These are phyloP conservation scores for Ceratobasidium papillatum DNA, from an alignment of 1,284 basidiomycete genomes.

Conservation along the genomic window DNA sequence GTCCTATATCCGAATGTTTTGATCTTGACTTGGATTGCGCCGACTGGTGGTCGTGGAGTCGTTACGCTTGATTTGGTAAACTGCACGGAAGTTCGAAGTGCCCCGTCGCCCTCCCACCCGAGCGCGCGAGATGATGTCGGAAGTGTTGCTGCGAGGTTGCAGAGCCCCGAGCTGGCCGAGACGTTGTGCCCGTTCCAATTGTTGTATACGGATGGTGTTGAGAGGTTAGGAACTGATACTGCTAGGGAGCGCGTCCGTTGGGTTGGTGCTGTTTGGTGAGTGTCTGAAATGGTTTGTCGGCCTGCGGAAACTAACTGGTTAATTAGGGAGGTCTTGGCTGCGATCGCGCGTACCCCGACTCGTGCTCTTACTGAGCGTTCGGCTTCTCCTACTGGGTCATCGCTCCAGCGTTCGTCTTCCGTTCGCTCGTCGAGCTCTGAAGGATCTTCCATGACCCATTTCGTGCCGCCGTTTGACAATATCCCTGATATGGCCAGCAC, in stretches of 20 bases:
- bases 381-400: conserved; percentile 24
- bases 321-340: conserved; percentile 70
- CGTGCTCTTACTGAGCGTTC: conserved; percentile 60
- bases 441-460: conserved; percentile 77
- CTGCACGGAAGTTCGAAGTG: conserved; percentile 81
- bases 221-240: conserved; percentile 83
- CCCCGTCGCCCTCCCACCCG: conserved; percentile 79
- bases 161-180: conserved; percentile 67
- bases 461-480: conserved; percentile 70
- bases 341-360: conserved; percentile 54
- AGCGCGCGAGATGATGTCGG: conserved; percentile 83
- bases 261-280: conserved; percentile 86
- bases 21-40: conserved; percentile 81
- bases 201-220: conserved; percentile 85
- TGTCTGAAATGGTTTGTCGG: conserved; percentile 42
- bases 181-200: conserved; percentile 87
- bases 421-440: conserved; percentile 66
- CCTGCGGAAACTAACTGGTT: conserved; percentile 29
- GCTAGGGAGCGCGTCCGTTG: conserved; percentile 83
- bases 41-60: conserved; percentile 77
- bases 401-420: conserved; percentile 64
- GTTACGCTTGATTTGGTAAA: conserved; percentile 84
- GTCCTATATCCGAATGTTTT: conserved; percentile 82
- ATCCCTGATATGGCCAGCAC: conserved; percentile 73
- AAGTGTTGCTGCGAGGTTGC: conserved; percentile 75